Evolutionary conservation across 805 yeast genomes (phyloP).

Genomic region (Schwanniomyces sp.): DNA sequence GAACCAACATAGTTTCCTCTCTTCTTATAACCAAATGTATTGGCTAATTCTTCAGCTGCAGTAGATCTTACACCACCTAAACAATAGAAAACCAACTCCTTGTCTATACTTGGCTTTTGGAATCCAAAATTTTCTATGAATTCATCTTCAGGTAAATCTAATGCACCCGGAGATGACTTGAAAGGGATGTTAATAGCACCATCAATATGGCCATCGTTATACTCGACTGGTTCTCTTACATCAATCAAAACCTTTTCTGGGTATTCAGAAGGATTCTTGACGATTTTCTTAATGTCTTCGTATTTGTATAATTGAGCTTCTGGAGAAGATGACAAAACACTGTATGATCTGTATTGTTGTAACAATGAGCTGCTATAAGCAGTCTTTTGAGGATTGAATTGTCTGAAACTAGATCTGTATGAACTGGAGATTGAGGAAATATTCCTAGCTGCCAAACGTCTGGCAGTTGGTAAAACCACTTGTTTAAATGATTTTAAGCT

Average conservation of each 20-base stretch:
- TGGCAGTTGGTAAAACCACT: slow-evolving; percentile 5
- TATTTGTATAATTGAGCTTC: slow-evolving; percentile 54
- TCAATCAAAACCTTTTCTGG: slow-evolving; percentile 67
- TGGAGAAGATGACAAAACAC: slow-evolving; percentile 36
- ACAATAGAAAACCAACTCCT: slow-evolving; percentile 86
- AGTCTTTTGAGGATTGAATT: background rate
- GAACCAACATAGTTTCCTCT: slow-evolving; percentile 88
- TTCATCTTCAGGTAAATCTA: slow-evolving; percentile 75
- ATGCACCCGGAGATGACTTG: slow-evolving; percentile 90
- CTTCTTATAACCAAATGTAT: slow-evolving; percentile 80
- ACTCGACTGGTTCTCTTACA: slow-evolving; percentile 90
- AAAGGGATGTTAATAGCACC: slow-evolving; percentile 84
- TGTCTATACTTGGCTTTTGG: slow-evolving; percentile 67
- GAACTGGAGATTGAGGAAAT: background rate
- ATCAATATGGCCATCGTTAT: slow-evolving; percentile 74
- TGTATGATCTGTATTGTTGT: slow-evolving; percentile 24
- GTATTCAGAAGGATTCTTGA: slow-evolving; percentile 36
- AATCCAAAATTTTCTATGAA: slow-evolving; percentile 81
- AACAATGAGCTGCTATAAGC: background rate
- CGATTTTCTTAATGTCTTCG: slow-evolving; percentile 48
- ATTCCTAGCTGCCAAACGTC: slow-evolving; percentile 4
- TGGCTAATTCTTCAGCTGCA: slow-evolving; percentile 89
- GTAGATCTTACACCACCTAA: slow-evolving; percentile 89
- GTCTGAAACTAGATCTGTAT: slow-evolving; percentile 1
- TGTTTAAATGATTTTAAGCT: slow-evolving; percentile 8